phyloP scores from a whole-genome alignment of 1,284 basidiomycete species.

The Cryptococcus hybrid region DNA sequence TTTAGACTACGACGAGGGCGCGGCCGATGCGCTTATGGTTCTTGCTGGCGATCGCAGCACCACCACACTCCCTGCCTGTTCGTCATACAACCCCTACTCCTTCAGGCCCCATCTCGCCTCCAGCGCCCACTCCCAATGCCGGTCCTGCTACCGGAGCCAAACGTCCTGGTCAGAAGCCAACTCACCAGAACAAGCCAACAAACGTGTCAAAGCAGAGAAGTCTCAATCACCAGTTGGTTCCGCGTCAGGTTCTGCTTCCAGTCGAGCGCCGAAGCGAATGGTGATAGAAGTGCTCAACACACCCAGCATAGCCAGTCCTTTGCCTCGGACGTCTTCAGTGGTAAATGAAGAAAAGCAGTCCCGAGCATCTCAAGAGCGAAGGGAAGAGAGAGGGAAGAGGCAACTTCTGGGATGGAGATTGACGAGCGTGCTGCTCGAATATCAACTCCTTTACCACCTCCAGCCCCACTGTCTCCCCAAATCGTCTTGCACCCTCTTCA shows the following conservation, averaged over 20 bases:
- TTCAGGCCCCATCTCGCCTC: background rate
- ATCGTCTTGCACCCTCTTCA: too few species aligned
- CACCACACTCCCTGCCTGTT: slow-evolving; percentile 1
- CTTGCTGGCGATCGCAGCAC: slow-evolving; percentile 25
- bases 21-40: slow-evolving; percentile 48
- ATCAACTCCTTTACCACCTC: too few species aligned
- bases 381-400: too few species aligned
- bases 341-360: slow-evolving; percentile 1
- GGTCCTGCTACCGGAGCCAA: slow-evolving; percentile 21
- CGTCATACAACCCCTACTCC: too few species aligned
- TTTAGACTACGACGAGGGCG: slow-evolving; percentile 50
- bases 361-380: too few species aligned
- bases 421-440: background rate
- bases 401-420: background rate
- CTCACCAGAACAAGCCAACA: slow-evolving; percentile 15
- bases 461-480: too few species aligned
- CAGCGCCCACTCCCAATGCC: slow-evolving; percentile 3
- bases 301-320: slow-evolving; percentile 25
- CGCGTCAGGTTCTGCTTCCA: background rate
- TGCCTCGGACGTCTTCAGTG: slow-evolving; percentile 9
- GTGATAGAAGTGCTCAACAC: slow-evolving; percentile 47
- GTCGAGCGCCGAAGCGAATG: slow-evolving; percentile 21
- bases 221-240: slow-evolving; percentile 5
- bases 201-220: slow-evolving; percentile 30
- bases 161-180: slow-evolving; percentile 30